Evolutionary conservation across 192 early-diverging fungal species (phyloP), one percentile per base, ranked within the genome.

Genomic region (Rhizophlyctis rosea): DNA sequence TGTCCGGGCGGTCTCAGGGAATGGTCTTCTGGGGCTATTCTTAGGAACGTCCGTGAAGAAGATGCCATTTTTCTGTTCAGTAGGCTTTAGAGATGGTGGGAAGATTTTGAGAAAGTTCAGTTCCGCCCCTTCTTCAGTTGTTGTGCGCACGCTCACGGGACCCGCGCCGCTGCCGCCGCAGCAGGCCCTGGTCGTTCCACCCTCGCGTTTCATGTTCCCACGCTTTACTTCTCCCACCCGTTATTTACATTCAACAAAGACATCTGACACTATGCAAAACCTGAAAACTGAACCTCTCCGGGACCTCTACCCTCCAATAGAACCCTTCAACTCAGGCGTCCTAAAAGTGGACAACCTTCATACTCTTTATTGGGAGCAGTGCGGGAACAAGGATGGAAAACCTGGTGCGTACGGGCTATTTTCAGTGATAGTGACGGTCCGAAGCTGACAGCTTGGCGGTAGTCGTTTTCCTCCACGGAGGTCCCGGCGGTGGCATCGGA

Each of bases 401-500:
- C 62, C 70, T 24, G 57, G 33, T 68, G 18, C 51, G 36, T n/a
- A 68, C 21, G 50, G 7, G 13, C 3, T 69, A 34, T 33, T 69
- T 57, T 18, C 30, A n/a, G 56, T 81, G n/a, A 59, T 78, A 33
- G 18, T 44, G 39, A 18, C 39, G 39, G 39, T 44, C 9, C 7
- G 18, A 44, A 13, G 39, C 39, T 44, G 9, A 44, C 39, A 18
- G 39, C 39, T 13, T 44, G 39, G 9, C 76, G 25, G 34, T 59
- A 11, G 70, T 82, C 5, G 62, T 83, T 1, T 83, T 67, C 48
- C 54, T 83, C 18, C 79, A 83, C 64, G 80, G 81, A 27, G 87
- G 86, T 14, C 87, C 85, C 2, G 88, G 88, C 36, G 88, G 88
- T 25, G 88, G 88, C 47, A 72, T 74, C n/a, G 69, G 54, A 4